These are phyloP conservation scores for Sugiyamaella lignohabitans DNA, from an alignment of 805 yeast species.

Conservation along the genomic window DNA sequence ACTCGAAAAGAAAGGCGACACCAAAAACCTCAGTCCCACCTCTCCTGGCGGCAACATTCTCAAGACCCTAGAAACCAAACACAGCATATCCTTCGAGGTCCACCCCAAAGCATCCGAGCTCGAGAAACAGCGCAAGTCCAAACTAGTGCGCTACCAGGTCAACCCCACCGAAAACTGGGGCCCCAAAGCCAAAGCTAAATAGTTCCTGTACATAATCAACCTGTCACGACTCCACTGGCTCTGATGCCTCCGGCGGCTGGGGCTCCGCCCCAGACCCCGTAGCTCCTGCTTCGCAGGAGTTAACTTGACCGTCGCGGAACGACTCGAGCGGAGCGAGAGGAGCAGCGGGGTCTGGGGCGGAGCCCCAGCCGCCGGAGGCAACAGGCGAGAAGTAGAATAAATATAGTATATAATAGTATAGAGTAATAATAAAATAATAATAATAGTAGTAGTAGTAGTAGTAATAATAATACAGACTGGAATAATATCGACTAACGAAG, in stretches of 20 bases:
- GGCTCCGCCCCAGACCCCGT: too few relatives aligned
- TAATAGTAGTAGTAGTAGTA: conserved; percentile 5
- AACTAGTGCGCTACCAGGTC: conserved; percentile 81
- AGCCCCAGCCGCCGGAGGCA: too few relatives aligned
- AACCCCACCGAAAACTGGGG: conserved; percentile 98
- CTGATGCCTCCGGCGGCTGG: too few relatives aligned
- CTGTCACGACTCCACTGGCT: too few relatives aligned
- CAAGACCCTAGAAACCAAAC: conserved; percentile 22
- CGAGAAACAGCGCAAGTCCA: conserved; percentile 59
- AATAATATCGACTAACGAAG: too few relatives aligned
- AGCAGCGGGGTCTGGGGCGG: too few relatives aligned
- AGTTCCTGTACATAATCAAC: too few relatives aligned
- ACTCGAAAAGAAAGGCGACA: conserved; percentile 30
- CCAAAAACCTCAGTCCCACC: conserved; percentile 25
- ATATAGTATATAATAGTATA: too few relatives aligned
- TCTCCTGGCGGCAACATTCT: conserved; percentile 31
- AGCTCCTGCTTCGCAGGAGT: too few relatives aligned
- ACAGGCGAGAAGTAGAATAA: too few relatives aligned
- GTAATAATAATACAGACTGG: neutral
- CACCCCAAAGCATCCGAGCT: conserved; percentile 53
- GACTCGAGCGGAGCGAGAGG: too few relatives aligned
- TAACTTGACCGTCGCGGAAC: too few relatives aligned
- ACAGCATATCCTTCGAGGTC: conserved; percentile 46
- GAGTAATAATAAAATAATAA: neutral
- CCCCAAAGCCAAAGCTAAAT: conserved; percentile 55